Evolutionary conservation across 2,329 filamentous ascomycete genomes (phyloP).

Genomic region (Colletotrichum tropicicola): DNA sequence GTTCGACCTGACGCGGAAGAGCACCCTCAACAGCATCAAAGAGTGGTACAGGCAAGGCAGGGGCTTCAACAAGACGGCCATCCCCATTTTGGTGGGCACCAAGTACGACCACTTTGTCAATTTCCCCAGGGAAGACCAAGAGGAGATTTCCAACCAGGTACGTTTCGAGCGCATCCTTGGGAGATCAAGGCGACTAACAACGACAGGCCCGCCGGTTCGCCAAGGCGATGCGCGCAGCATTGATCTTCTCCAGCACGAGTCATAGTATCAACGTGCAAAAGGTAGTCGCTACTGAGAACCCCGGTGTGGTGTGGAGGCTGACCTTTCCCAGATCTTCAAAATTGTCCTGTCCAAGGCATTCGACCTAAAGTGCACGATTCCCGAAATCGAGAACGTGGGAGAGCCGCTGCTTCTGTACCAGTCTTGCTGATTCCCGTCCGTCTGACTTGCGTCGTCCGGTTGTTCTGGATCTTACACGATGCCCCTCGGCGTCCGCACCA

Average conservation of each 20-base stretch:
- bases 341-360: slow-evolving; percentile 99
- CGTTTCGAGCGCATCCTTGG: slow-evolving; percentile 23
- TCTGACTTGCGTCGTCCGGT: not conserved
- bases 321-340: slow-evolving; percentile 85
- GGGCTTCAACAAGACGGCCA: slow-evolving; percentile 99
- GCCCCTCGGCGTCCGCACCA: not conserved
- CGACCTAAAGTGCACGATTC: slow-evolving; percentile 98
- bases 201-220: slow-evolving; percentile 91
- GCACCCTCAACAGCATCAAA: slow-evolving; percentile 98
- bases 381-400: slow-evolving; percentile 97
- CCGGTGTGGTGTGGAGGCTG: slow-evolving; percentile 16
- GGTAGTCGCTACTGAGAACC: slow-evolving; percentile 58
- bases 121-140: slow-evolving; percentile 95
- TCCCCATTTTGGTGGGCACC: slow-evolving; percentile 94
- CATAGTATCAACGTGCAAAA: slow-evolving; percentile 99
- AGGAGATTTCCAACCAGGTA: slow-evolving; percentile 97
- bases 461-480: not conserved
- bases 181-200: not conserved
- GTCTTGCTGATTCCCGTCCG: slow-evolving; percentile 51
- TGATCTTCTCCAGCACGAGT: slow-evolving; percentile 98
- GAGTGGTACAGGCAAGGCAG: slow-evolving; percentile 98
- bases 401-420: slow-evolving; percentile 95
- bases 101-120: slow-evolving; percentile 99
- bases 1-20: slow-evolving; percentile 98
- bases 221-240: slow-evolving; percentile 95